A percentile compares a stretch with the other conserved stretches of the same genome.
Evolutionary conservation across 2,329 filamentous ascomycete genomes (phyloP).

Genomic region (Sclerotinia trifoliorum): DNA sequence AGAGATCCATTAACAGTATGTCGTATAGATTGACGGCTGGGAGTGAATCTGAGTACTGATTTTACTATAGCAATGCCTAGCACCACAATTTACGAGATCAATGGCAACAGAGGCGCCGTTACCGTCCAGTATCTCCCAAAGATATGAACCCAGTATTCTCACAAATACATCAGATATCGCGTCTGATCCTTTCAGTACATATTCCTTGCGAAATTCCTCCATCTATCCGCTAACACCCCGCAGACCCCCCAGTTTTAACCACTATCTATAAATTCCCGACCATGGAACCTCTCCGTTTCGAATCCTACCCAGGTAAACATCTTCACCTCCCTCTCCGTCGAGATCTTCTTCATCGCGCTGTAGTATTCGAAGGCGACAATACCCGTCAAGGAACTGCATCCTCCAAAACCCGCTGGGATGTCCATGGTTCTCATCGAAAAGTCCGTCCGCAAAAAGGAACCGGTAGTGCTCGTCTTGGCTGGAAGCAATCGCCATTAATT

Average conservation of each 20-base stretch:
- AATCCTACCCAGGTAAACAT: slow-evolving; percentile 76
- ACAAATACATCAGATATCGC: slow-evolving; percentile 12
- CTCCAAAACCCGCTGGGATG: slow-evolving; percentile 77
- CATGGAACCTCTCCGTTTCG: slow-evolving; percentile 77
- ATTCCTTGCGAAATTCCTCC: neutral
- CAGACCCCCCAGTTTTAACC: slow-evolving; percentile 67
- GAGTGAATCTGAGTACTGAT: slow-evolving; percentile 19
- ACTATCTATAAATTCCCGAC: slow-evolving; percentile 90
- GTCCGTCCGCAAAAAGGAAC: slow-evolving; percentile 83
- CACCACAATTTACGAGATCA: slow-evolving; percentile 44
- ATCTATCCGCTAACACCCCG: neutral
- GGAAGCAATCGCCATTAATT: slow-evolving; percentile 77
- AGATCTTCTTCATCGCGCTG: slow-evolving; percentile 88
- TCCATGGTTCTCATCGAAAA: slow-evolving; percentile 81
- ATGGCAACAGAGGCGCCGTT: slow-evolving; percentile 50
- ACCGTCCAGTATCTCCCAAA: slow-evolving; percentile 29
- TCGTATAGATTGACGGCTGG: neutral
- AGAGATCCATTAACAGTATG: slow-evolving; percentile 44
- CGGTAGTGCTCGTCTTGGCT: slow-evolving; percentile 75
- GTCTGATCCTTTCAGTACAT: slow-evolving; percentile 17
- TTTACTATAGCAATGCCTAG: slow-evolving; percentile 46
- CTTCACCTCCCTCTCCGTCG: slow-evolving; percentile 82
- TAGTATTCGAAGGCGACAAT: slow-evolving; percentile 88
- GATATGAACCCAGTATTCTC: slow-evolving; percentile 25
- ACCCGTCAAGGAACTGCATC: slow-evolving; percentile 84